Percentiles rank a stretch among this genome's conserved stretches.
Conservation (phyloP, 352 stramenopile genomes). For the Plasmopara halstedii region DNA sequence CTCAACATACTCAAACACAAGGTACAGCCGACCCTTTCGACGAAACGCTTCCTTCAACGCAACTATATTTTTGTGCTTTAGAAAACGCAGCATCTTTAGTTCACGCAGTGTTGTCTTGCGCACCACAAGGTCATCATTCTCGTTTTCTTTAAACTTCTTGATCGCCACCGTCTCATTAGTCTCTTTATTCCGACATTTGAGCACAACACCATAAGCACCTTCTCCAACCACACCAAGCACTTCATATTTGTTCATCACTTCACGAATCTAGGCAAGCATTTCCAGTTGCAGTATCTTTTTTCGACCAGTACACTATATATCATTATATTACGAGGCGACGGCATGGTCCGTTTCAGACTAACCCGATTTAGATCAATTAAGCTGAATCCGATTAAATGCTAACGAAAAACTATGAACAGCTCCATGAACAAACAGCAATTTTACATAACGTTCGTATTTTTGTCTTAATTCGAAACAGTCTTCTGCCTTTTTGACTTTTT, state of each 20-base stretch:
- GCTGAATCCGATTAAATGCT: no score
- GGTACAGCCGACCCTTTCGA: conserved; percentile 92
- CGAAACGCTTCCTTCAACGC: conserved; percentile 97
- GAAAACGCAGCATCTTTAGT: conserved; percentile 97
- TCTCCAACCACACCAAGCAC: conserved; percentile 91
- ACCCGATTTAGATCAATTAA: no score
- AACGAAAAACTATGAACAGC: no score
- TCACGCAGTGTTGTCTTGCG: conserved; percentile 93
- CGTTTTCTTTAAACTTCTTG: conserved; percentile 97
- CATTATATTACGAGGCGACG: conserved; percentile 12
- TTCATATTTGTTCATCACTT: conserved; percentile 93
- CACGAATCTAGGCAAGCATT: conserved; percentile 12
- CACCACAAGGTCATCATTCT: conserved; percentile 88
- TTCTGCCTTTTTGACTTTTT: conserved; percentile 5
- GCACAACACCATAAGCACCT: conserved; percentile 90
- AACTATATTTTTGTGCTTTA: conserved; percentile 98
- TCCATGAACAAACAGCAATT: no score
- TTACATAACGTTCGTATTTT: background rate
- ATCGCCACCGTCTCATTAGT: conserved; percentile 97
- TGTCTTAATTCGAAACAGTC: background rate
- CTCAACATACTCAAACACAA: conserved; percentile 98
- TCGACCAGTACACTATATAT: no score
- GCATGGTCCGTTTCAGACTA: conserved; percentile 10
- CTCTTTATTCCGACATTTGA: conserved; percentile 92
- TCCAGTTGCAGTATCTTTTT: conserved; percentile 12